Conservation (phyloP, 2,329 filamentous ascomycete genomes). For the Pseudogymnoascus sp. region DNA sequence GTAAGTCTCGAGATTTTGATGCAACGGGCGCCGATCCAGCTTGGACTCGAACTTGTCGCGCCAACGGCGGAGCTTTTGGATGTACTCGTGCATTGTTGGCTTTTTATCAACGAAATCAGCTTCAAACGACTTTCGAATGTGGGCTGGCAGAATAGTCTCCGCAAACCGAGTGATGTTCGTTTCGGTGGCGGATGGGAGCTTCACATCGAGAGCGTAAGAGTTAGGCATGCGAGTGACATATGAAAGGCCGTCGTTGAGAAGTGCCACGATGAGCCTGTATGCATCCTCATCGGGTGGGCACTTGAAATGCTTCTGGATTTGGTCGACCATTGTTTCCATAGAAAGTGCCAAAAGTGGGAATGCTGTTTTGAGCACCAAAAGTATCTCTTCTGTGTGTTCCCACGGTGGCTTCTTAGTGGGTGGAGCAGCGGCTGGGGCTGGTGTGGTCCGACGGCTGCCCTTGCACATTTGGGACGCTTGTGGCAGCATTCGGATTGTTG, state of each 20-base stretch:
- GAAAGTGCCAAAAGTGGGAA: constrained; percentile 93
- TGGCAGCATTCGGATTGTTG: constrained; percentile 15
- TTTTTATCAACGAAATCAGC: constrained; percentile 94
- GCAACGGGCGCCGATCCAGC: constrained; percentile 71
- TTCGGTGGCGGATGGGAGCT: constrained; percentile 83
- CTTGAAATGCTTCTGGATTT: constrained; percentile 98
- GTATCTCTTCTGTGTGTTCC: constrained; percentile 95
- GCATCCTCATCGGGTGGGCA: constrained; percentile 97
- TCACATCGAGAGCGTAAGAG: constrained; percentile 84
- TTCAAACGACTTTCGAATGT: constrained; percentile 95
- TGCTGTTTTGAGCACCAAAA: constrained; percentile 90
- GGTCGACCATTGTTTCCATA: constrained; percentile 99
- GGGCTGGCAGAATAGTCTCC: constrained; percentile 86
- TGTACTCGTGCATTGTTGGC: constrained; percentile 97
- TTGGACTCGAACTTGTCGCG: constrained; percentile 97
- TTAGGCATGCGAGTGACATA: constrained; percentile 84
- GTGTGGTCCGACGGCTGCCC: constrained; percentile 31
- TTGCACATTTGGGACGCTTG: constrained; percentile 26
- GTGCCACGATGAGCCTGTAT: constrained; percentile 91
- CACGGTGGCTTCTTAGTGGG: constrained; percentile 68
- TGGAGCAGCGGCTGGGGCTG: constrained; percentile 22
- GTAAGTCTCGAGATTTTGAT: constrained; percentile 62
- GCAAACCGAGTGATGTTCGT: constrained; percentile 95
- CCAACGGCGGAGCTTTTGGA: constrained; percentile 92
- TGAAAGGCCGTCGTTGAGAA: constrained; percentile 89